Evolutionary conservation across 495 filamentous ascomycete species (phyloP), one percentile per base, ranked within the genome.

Genomic region (Neurospora discreta): DNA sequence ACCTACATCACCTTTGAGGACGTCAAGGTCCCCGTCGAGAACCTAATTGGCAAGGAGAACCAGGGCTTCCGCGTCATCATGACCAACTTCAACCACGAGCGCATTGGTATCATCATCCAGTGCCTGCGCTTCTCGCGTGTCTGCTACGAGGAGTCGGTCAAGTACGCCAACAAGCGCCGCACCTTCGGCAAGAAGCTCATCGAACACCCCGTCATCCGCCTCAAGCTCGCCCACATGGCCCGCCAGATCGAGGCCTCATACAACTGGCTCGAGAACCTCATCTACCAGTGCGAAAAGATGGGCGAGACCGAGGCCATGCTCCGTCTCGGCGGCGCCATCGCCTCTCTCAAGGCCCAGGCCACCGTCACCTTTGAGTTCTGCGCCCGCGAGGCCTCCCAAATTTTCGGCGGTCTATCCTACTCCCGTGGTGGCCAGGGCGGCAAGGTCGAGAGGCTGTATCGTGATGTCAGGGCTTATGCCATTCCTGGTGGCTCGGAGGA

Each of bases 81-180:
- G 93, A 96, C 93, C 72, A 99, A 99, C 86, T 99, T 99, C 86
- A 99, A 99, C 87, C 95, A 98, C 86, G 95, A 98, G 84, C 91
- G 95, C 69, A 93, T 99, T 73, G 95, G 95, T 68, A 98, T 98
- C 81, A 93, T 98, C 82, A 99, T 99, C 85, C 95, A 99, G 83
- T 97, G 90, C 74, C 79, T 95, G 70, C 94, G 95, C 72, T 98
- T 99, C 88, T 89, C 93, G 40, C 93, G 95, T 78, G 95, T 99
- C 72, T 97, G 94, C 88, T 98, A 92, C 83, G 95, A 98, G 79
- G 95, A 98, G 81, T 90, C 91, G 16, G 87, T 98, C 80, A 96
- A 97, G 79, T 98, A 97, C 84, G 95, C 93, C 40, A 90, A 97
- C 89, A 98, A 98, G 89, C 93, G 95, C 71, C 87, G 87, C 68